Percentiles rank a stretch among this genome's conserved stretches.
phyloP scores from a whole-genome alignment of 2,329 filamentous ascomycete species.

The Cercospora sp. region DNA sequence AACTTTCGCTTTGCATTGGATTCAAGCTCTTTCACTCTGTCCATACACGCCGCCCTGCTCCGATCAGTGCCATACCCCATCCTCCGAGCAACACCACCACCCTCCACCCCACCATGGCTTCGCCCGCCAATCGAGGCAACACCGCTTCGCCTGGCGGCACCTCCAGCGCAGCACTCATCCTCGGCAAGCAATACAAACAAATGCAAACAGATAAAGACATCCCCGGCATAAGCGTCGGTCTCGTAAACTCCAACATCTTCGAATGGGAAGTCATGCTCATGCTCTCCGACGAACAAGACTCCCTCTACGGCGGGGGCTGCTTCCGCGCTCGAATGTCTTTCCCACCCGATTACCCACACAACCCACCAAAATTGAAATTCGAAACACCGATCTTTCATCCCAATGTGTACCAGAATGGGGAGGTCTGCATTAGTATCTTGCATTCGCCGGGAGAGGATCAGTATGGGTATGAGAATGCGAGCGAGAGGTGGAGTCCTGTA shows the following conservation, averaged over 20 bases:
- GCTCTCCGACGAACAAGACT: constrained; percentile 77
- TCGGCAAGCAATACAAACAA: constrained; percentile 84
- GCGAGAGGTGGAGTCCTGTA: constrained; percentile 91
- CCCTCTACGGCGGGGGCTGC: constrained; percentile 90
- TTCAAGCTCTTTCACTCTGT: background rate
- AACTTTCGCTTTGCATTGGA: background rate
- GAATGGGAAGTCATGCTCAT: constrained; percentile 99
- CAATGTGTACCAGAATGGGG: constrained; percentile 83
- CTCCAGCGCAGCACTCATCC: constrained; percentile 67
- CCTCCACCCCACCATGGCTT: constrained; percentile 19
- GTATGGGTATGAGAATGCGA: constrained; percentile 86
- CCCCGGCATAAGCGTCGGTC: constrained; percentile 87
- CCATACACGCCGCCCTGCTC: background rate
- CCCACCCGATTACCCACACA: constrained; percentile 79
- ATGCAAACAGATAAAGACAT: constrained; percentile 92
- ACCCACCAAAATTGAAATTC: constrained; percentile 88
- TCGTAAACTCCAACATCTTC: constrained; percentile 84
- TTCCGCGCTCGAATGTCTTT: constrained; percentile 85
- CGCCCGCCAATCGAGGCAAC: constrained; percentile 19
- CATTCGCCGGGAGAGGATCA: constrained; percentile 93
- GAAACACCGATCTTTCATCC: constrained; percentile 87
- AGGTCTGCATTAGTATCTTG: constrained; percentile 94
- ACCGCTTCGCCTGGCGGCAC: constrained; percentile 29
- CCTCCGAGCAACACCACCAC: background rate
- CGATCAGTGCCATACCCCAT: background rate